Evolutionary conservation across 345 rosid genomes (phyloP), one percentile per base, ranked within the genome.

Genomic region (Psidium guajava): DNA sequence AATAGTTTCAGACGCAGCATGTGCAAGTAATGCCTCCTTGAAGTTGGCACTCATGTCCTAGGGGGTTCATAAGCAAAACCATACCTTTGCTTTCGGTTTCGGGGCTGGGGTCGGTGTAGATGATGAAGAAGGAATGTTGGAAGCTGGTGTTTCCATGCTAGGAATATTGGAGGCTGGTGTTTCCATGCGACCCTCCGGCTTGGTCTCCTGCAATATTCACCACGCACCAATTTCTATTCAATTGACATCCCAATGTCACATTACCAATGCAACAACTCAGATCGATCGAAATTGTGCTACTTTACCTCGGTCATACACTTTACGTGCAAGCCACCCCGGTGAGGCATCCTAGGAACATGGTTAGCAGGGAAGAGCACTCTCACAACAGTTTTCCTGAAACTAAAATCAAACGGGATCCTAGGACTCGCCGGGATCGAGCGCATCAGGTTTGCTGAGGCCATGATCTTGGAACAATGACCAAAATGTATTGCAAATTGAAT

Each of bases 391-490:
- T 4, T 81, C 88, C 85, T 86, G 54, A 16, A 87, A 8, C 1
- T 28, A 8, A 86, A 18, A 24, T 87, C 64, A 25, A 88, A 82
- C 28, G 86, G 84, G 25, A 86, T 32, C 0, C 88, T 61, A 2
- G 94, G 92, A 75, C 88, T 86, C 0, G 89, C 88, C 0, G 94
- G 85, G 77, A 91, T 86, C 2, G 95, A 5, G 14, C 55, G 32
- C 24, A 15, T 0, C 77, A 69, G 44, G 6, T 32, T 0, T 69
- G 77, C 44, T 0, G 77, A 69, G 77, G 77, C 77, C 77, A 69
- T 69, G 77, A 69, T 69, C 24, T 32, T 69, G 24, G 6, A 32
- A 32, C 3, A 69, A 8, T 32, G 47, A 8, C 13, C 22, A 32
- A 69, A 69, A 16, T 24, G 6, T 8, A 0, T 8, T 8, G 44